Conservation (phyloP, 345 rosid species). For the Syzygium aqueum region DNA sequence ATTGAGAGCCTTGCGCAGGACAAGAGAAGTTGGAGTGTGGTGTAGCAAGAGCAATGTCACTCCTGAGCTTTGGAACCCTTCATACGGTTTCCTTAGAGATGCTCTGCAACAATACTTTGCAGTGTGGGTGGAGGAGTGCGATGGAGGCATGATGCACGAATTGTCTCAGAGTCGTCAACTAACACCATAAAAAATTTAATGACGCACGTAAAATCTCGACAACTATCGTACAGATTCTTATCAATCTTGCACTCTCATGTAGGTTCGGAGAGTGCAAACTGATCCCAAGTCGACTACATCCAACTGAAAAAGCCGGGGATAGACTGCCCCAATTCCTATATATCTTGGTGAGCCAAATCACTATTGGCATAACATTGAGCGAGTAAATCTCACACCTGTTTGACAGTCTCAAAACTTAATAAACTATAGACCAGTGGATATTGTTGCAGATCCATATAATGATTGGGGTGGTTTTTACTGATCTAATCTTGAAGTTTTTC, state of each 20-base stretch:
- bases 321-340: background rate
- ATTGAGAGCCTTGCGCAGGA: background rate
- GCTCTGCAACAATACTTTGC: background rate
- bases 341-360: background rate
- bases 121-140: background rate
- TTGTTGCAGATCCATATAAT: too few species aligned
- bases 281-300: background rate
- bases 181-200: background rate
- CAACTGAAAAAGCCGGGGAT: background rate
- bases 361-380: background rate
- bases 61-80: background rate
- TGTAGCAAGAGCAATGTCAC: background rate
- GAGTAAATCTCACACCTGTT: fast-evolving
- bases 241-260: background rate
- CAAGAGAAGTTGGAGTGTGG: background rate
- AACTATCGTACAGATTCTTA: fast-evolving
- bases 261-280: background rate
- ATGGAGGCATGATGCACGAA: background rate
- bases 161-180: fast-evolving
- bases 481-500: background rate
- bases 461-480: background rate
- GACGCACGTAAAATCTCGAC: background rate
- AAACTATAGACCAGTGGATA: too few species aligned
- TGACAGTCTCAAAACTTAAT: background rate
- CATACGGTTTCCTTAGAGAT: background rate